Base-by-base conservation (phyloP, 176 grass and related monocot species). In the Ampelocalamus luodianensis region DNA sequence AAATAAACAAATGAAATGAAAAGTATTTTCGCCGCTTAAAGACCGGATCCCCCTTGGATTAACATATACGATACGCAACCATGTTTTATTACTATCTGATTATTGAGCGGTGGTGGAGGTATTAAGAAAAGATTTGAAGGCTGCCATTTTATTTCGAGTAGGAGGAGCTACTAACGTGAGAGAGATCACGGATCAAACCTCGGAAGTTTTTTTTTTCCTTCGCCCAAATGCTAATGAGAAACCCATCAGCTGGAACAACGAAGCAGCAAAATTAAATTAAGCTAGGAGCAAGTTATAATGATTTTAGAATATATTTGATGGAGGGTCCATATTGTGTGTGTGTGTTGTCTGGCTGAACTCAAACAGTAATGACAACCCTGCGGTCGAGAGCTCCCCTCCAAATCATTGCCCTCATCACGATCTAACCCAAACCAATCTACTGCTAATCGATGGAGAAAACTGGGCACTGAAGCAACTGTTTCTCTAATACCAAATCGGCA, bases 1-100 rank as follows among this genome's bases (percentile, higher is more conserved):
- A 48, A 29, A 72, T 16, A 17, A 17, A 29, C 13, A 49, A 4
- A 27, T 10, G 10, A 17, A 48, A 27, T 39, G 3, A 10, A 39
- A 16, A 6, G 23, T 22, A 0, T 75, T 87, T 46, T 75, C 37
- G 24, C 69, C 23, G 59, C 68, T 51, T 87, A 29, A 54, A 50
- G 58, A 34, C 2, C 2, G 43, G 68, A 20, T 22, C 3, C 10
- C 68, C 12, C 60, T 56, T 81, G 10, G n/a, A 66, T 46, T 45
- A 56, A 11, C 70, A 58, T 36, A 37, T 36, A 75, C 49, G 50
- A 38, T 27, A 75, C 68, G 58, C 70, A 59, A 81, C 29, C 69
- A 0, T 6, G 15, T 49, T 23, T 6, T 12, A 22, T 20, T 82
- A 26, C 13, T 4, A 54, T 37, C 8, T 9, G 72, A 54, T 32